phyloP scores from a whole-genome alignment of 345 rosid genomes.

The Cardiospermum halicacabum region DNA sequence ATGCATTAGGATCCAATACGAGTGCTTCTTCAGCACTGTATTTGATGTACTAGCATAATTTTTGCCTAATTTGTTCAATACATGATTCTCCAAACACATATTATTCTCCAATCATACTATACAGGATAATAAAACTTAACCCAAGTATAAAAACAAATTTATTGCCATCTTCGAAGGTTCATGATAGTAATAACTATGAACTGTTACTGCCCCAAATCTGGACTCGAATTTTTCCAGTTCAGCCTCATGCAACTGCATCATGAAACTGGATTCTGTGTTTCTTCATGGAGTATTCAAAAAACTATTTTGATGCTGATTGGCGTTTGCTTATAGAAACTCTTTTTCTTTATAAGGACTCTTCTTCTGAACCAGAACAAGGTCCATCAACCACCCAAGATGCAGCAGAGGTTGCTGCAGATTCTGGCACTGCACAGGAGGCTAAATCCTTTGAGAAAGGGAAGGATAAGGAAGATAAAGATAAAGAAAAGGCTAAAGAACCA shows the following conservation, averaged over 20 bases:
- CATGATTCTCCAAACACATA: too few relatives aligned
- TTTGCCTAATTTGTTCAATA: too few relatives aligned
- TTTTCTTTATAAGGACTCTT: constrained; percentile 48
- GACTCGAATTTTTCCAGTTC: not conserved
- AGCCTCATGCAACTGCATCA: not conserved
- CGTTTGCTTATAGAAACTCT: constrained; percentile 7
- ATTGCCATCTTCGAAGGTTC: not conserved
- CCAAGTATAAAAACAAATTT: not conserved
- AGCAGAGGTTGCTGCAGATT: constrained; percentile 53
- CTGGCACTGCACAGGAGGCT: constrained; percentile 52
- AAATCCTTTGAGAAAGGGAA: constrained; percentile 60
- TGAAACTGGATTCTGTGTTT: not conserved
- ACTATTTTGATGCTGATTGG: not conserved
- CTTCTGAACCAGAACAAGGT: constrained; percentile 60
- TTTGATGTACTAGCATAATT: too few relatives aligned
- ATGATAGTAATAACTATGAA: not conserved
- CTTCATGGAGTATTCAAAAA: not conserved
- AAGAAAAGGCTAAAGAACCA: constrained; percentile 54
- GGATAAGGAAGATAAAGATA: constrained; percentile 80
- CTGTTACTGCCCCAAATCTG: not conserved
- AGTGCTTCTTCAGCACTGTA: too few relatives aligned
- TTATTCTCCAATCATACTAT: too few relatives aligned
- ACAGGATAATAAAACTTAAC: not conserved
- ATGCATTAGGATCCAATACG: too few relatives aligned
- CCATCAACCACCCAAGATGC: constrained; percentile 45